Percentiles rank a stretch among this genome's conserved stretches.
phyloP scores from a whole-genome alignment of 2,329 filamentous ascomycete genomes.

The Blumeria hordei region DNA sequence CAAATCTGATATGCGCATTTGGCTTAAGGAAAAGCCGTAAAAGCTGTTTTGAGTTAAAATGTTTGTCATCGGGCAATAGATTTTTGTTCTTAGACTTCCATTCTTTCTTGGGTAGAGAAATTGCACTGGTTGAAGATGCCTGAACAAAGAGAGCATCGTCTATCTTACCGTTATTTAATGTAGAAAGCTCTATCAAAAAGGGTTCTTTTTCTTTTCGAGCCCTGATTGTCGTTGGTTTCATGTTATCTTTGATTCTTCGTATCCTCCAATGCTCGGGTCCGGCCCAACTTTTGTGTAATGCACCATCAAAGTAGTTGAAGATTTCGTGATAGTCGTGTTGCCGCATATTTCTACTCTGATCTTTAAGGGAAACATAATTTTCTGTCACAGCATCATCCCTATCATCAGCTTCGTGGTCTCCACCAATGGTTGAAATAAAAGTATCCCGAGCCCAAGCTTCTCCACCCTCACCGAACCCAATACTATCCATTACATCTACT shows the following conservation, averaged over 20 bases:
- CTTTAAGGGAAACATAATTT: slow-evolving; percentile 38
- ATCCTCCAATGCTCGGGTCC: slow-evolving; percentile 99
- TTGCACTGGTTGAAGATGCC: slow-evolving; percentile 55
- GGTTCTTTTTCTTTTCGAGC: slow-evolving; percentile 86
- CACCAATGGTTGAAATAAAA: slow-evolving; percentile 39
- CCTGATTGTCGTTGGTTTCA: slow-evolving; percentile 36
- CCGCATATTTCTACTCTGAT: slow-evolving; percentile 47
- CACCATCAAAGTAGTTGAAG: slow-evolving; percentile 92
- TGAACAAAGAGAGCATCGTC: slow-evolving; percentile 62
- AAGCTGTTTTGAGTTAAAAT: slow-evolving; percentile 85
- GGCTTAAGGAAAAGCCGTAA: slow-evolving; percentile 85
- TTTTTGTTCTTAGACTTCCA: slow-evolving; percentile 90
- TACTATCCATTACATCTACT: slow-evolving; percentile 41
- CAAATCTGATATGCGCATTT: slow-evolving; percentile 56
- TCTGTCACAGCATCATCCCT: slow-evolving; percentile 24
- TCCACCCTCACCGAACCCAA: slow-evolving; percentile 83
- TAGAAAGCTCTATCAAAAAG: slow-evolving; percentile 78
- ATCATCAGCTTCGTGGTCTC: slow-evolving; percentile 22
- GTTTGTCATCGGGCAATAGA: slow-evolving; percentile 86
- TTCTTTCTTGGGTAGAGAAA: slow-evolving; percentile 75
- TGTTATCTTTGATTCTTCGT: slow-evolving; percentile 61
- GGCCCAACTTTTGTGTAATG: slow-evolving; percentile 88
- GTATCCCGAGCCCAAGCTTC: slow-evolving; percentile 89
- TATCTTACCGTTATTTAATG: slow-evolving; percentile 44
- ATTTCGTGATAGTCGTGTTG: slow-evolving; percentile 64